These are phyloP conservation scores for Paramyrothecium roridum DNA, from an alignment of 2,329 filamentous ascomycete species.

Conservation along the genomic window DNA sequence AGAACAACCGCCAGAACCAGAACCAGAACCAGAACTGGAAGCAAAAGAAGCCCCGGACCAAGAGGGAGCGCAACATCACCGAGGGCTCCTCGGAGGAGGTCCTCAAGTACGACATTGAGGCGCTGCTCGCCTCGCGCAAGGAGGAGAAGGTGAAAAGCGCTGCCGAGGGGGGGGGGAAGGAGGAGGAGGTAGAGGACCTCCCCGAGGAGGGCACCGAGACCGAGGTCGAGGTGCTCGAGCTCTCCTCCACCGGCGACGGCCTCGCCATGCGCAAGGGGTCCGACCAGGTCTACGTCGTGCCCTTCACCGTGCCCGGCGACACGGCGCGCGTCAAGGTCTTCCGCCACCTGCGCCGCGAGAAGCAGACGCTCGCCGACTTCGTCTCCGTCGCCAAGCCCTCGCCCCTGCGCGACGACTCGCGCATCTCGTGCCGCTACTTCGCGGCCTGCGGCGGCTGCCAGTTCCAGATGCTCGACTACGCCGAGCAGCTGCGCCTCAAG, in stretches of 20 bases:
- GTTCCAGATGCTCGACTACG: constrained; percentile 94
- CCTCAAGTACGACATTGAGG: constrained; percentile 59
- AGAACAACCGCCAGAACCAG: constrained; percentile 8
- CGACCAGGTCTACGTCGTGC: constrained; percentile 74
- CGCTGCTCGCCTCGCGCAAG: constrained; percentile 36
- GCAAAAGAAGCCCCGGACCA: constrained; percentile 44
- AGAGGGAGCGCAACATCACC: constrained; percentile 57
- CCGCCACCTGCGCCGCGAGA: constrained; percentile 62
- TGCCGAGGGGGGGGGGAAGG: too few relatives aligned
- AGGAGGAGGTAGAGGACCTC: too few relatives aligned
- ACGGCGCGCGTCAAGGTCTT: constrained; percentile 74
- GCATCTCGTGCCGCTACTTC: constrained; percentile 85
- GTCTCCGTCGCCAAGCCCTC: constrained; percentile 73
- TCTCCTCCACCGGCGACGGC: constrained; percentile 91
- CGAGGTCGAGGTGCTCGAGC: constrained; percentile 73
- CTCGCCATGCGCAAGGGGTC: constrained; percentile 69
- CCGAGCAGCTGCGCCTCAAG: constrained; percentile 82
- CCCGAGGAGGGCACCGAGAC: constrained; percentile 72
- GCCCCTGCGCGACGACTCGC: constrained; percentile 70
- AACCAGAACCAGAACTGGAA: constrained; percentile 24
- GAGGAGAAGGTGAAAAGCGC: constrained; percentile 22
- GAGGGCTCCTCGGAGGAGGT: constrained; percentile 66
- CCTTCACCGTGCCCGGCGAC: constrained; percentile 86
- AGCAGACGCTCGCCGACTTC: constrained; percentile 79
- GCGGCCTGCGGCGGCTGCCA: constrained; percentile 86